Evolutionary conservation across 2,329 filamentous ascomycete species (phyloP), one percentile per base, ranked within the genome.

Genomic region (Pseudogymnoascus sp.): DNA sequence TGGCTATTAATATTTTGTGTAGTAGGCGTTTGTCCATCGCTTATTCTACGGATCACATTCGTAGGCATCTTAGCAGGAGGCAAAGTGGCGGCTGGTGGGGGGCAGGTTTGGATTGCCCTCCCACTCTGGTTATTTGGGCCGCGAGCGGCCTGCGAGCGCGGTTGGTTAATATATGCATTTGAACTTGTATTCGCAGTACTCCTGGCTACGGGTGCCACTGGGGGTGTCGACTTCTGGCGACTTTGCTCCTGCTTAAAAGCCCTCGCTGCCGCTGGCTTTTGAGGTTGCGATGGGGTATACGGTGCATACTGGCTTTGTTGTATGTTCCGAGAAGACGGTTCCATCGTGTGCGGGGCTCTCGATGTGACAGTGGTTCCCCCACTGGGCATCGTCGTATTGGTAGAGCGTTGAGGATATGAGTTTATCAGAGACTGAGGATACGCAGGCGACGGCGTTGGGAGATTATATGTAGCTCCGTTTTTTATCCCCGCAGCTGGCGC

Each of bases 361-460:
- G 56, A 34, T 21, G 28, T 3, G 6, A 38, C n/a, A 21, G 28
- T 8, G n/a, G 25, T 25, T 18, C 56, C 56, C 14, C 18, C 34
- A n/a, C 31, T 60, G 21, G 56, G 18, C 31, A n/a, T 37, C 18
- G 31, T 38, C 28, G 56, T 60, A 3, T 37, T 37, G 37, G 31
- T 11, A 23, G 56, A 60, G 7, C 37, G 31, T 37, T 37, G 34
- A 28, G 56, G 34, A 60, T 60, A 60, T 37, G 56, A 60, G 56
- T 37, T 60, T 37, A 60, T 40, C 3, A 60, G 11, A 37, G 34
- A 37, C 37, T 38, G 56, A n/a, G 37, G 56, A 23, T 60, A 40
- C 8, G 56, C 37, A 37, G 56, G 56, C 34, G 56, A 60, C 31
- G 37, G 56, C 18, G 56, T 60, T 60, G 56, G 56, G 8, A 60